phyloP scores from a whole-genome alignment of 768 basidiomycete genomes.

The Mycena sanguinolenta region DNA sequence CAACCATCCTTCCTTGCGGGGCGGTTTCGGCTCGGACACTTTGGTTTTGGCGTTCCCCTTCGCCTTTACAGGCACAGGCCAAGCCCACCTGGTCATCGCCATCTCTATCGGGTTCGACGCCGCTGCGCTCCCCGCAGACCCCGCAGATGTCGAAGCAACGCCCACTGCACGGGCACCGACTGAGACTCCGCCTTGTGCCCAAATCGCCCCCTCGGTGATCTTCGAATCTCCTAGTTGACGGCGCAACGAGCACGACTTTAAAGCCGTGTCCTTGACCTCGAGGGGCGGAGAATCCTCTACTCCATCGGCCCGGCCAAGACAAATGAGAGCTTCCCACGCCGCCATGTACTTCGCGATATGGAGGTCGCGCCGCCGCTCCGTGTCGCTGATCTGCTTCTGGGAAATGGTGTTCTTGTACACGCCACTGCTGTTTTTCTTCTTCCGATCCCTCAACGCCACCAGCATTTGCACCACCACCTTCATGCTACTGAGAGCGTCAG shows the following conservation, averaged over 20 bases:
- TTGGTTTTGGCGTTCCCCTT: neutral
- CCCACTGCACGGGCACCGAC: neutral
- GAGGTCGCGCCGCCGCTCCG: neutral
- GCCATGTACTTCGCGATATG: constrained; percentile 16
- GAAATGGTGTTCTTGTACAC: constrained; percentile 8
- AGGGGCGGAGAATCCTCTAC: constrained; percentile 1
- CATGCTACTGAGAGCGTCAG: neutral
- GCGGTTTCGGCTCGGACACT: neutral
- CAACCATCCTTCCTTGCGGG: constrained; percentile 13
- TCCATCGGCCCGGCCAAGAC: neutral
- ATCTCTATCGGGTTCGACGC: neutral
- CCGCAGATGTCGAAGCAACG: too few relatives aligned
- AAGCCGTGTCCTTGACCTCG: neutral
- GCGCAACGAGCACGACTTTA: neutral
- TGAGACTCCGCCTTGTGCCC: neutral
- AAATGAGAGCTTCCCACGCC: constrained; percentile 1
- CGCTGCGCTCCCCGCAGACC: neutral
- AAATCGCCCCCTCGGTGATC: neutral
- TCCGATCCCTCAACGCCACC: constrained; percentile 1
- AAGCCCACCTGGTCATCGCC: neutral
- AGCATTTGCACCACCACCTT: neutral
- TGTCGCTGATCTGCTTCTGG: constrained; percentile 1
- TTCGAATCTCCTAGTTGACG: constrained; percentile 19
- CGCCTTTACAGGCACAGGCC: neutral
- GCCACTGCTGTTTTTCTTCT: constrained; percentile 17